These are phyloP conservation scores for Ceriops decandra DNA, from an alignment of 345 rosid species.

Conservation along the genomic window DNA sequence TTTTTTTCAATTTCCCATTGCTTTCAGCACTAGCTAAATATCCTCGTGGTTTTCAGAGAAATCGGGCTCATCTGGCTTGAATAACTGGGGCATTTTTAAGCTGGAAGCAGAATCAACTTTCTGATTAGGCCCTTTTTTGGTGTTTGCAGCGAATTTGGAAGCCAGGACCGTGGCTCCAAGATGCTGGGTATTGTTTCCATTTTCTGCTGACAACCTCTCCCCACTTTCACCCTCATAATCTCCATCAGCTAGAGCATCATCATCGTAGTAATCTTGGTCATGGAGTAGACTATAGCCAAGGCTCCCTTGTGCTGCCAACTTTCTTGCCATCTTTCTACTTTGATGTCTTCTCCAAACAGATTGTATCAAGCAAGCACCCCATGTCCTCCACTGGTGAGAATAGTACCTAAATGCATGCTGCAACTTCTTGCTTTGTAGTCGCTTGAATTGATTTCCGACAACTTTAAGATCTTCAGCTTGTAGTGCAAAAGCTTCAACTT, in stretches of 20 bases:
- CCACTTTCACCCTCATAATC: constrained; percentile 24
- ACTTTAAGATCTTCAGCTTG: constrained; percentile 80
- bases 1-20: neutral
- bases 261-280: constrained; percentile 27
- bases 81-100: constrained; percentile 67
- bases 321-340: constrained; percentile 56
- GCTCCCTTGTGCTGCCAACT: constrained; percentile 46
- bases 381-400: constrained; percentile 91
- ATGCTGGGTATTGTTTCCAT: constrained; percentile 28
- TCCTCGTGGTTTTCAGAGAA: constrained; percentile 26
- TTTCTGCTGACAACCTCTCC: constrained; percentile 18
- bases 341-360: constrained; percentile 74
- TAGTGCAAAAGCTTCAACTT: constrained; percentile 89
- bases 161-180: constrained; percentile 64
- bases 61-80: constrained; percentile 81
- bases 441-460: constrained; percentile 81
- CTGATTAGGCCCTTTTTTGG: constrained; percentile 44
- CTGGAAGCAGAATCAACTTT: constrained; percentile 43
- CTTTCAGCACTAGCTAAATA: neutral
- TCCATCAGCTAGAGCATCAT: constrained; percentile 27
- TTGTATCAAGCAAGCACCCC: constrained; percentile 87
- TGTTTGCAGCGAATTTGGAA: constrained; percentile 64
- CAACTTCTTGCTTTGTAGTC: constrained; percentile 81
- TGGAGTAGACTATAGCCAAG: constrained; percentile 25
- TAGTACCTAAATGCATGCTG: constrained; percentile 97